A percentile compares a stretch with the other conserved stretches of the same genome.
These are phyloP conservation scores for Cladosporium sp. DNA, from an alignment of 2,329 filamentous ascomycete genomes.

Conservation along the genomic window DNA sequence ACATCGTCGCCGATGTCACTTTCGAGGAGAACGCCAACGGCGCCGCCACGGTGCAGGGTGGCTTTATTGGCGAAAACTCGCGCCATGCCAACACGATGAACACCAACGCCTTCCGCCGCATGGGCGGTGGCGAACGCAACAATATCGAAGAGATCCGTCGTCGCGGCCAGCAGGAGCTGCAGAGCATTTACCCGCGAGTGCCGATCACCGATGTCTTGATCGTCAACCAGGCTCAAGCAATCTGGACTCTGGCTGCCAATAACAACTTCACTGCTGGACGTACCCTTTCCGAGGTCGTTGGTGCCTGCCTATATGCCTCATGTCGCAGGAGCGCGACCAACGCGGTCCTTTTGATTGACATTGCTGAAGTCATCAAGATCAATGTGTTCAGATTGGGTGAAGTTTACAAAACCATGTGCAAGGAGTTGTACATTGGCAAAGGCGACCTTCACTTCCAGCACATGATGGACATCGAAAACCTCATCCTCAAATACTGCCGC, in stretches of 20 bases:
- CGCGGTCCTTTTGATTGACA: constrained; percentile 89
- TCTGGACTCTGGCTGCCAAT: constrained; percentile 52
- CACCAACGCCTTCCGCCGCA: constrained; percentile 41
- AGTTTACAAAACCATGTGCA: constrained; percentile 79
- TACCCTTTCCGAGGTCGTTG: constrained; percentile 76
- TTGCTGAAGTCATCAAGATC: constrained; percentile 77
- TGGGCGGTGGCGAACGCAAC: constrained; percentile 43
- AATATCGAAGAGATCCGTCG: constrained; percentile 55
- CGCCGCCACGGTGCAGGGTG: constrained; percentile 86
- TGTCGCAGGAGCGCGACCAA: constrained; percentile 76
- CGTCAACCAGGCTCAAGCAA: constrained; percentile 34
- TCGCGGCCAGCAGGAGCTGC: constrained; percentile 41
- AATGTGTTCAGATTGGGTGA: constrained; percentile 92
- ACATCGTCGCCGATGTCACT: constrained; percentile 86
- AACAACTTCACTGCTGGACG: constrained; percentile 75
- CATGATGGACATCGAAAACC: constrained; percentile 74
- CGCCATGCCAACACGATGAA: constrained; percentile 65
- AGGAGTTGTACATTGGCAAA: constrained; percentile 61
- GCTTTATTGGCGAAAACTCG: constrained; percentile 80
- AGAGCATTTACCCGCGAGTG: constrained; percentile 36
- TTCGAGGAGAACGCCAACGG: constrained; percentile 86
- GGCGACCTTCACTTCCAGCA: constrained; percentile 46
- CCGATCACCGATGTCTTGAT: constrained; percentile 29
- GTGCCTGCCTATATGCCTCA: constrained; percentile 86
- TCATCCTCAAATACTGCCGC: constrained; percentile 86